Percentiles rank a stretch among this genome's conserved stretches.
Conservation (phyloP, 1,139 yeast species). For the Geotrichum fermentans region DNA sequence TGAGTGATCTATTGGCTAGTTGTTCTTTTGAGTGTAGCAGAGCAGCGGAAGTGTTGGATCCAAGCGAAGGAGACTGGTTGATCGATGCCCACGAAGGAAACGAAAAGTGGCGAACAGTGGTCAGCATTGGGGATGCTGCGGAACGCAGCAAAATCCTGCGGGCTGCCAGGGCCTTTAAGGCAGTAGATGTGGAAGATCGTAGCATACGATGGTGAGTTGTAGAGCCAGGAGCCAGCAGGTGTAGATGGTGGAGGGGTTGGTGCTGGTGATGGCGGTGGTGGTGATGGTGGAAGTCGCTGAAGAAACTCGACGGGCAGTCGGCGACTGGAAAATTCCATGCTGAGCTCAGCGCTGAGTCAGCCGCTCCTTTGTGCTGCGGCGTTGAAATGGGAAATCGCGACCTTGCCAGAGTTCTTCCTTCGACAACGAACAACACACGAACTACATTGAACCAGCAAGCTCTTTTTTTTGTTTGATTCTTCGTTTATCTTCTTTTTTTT, state of each 20-base stretch:
- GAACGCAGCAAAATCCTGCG: not conserved
- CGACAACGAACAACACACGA: too few relatives aligned
- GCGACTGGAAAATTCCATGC: not conserved
- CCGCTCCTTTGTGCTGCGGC: too few relatives aligned
- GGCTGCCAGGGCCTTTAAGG: not conserved
- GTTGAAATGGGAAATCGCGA: too few relatives aligned
- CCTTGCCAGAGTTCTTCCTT: not conserved
- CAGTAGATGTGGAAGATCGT: not conserved
- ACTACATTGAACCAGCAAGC: too few relatives aligned
- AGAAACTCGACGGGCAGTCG: too few relatives aligned
- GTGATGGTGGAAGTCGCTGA: not conserved
- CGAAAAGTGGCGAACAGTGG: constrained; percentile 12
- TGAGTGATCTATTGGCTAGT: constrained; percentile 67
- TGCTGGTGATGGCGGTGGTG: not conserved
- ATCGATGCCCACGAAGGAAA: constrained; percentile 13
- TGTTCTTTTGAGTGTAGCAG: constrained; percentile 46
- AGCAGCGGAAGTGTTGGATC: constrained; percentile 8
- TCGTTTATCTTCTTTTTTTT: too few relatives aligned
- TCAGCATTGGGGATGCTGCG: not conserved
- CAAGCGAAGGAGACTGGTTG: constrained; percentile 2
- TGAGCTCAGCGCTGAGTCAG: too few relatives aligned
- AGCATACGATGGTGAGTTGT: not conserved
- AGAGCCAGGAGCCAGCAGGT: not conserved
- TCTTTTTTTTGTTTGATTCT: too few relatives aligned
- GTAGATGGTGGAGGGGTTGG: not conserved